Base-by-base conservation (phyloP, 352 stramenopile species). In the Pythium myriotylum region DNA sequence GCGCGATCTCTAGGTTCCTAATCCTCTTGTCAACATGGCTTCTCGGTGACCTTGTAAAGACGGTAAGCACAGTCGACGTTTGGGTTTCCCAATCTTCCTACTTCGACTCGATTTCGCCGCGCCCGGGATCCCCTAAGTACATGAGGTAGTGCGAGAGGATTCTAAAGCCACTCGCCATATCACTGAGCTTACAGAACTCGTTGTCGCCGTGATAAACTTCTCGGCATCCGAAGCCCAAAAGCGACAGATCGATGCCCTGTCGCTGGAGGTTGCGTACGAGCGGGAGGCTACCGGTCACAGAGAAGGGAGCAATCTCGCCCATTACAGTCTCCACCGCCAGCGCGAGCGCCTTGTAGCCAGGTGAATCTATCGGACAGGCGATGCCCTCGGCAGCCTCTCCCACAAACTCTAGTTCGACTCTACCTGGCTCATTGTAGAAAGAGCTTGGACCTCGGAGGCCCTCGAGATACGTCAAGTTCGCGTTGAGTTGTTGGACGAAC, bases 191-290 rank as follows among this genome's bases (percentile, higher is more conserved):
- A 52, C 87, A 96, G 70, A 84, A 96, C 65, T 97, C 91, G 65
- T 97, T 96, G 70, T 97, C 89, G 14, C 86, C 91, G 70, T 97
- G 91, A 60, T 97, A 96, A 20, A 90, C 79, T 0, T 79, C 73
- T 57, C 76, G 89, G 62, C 84, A 81, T 47, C 81, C 81, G 49
- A 90, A 92, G 32, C 79, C 79, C 14, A 86, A 68, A 12, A 92
- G 80, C 3, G 73, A 88, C 60, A 91, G 57, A 53, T 92, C 84
- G 24, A 88, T 78, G 32, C 84, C 81, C 24, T 60, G 69, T 55
- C 84, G 83, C 53, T 91, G 79, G 53, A 94, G 74, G 54, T 87
- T 77, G 22, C 83, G 82, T 33, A 89, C 82, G 6, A 92, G 70
- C 2, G 83, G 80, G 52, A 90, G 40, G 45, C 78, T 93, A 62